Percentiles rank a stretch among this genome's conserved stretches.
Evolutionary conservation across 2,329 filamentous ascomycete genomes (phyloP).

Genomic region (Alternaria novae-zelandiae): DNA sequence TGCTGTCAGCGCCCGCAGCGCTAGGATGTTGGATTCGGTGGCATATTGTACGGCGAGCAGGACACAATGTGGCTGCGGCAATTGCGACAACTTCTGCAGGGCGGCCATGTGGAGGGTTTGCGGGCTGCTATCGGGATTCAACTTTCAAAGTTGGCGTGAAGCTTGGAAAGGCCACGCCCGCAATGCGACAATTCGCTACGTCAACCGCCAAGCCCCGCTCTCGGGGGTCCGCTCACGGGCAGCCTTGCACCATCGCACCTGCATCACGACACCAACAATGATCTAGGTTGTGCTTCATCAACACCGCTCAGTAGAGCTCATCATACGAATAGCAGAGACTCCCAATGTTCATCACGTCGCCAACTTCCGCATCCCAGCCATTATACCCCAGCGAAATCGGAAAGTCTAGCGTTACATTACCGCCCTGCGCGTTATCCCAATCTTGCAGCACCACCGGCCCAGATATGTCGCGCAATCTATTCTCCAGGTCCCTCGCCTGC

Average conservation of each 20-base stretch:
- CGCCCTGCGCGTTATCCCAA: neutral
- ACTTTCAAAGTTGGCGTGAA: neutral
- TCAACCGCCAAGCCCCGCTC: slow-evolving; percentile 24
- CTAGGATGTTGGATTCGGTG: slow-evolving; percentile 67
- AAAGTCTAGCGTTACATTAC: neutral
- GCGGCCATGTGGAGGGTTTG: slow-evolving; percentile 27
- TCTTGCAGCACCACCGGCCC: neutral
- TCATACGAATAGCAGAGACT: neutral
- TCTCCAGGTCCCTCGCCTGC: neutral
- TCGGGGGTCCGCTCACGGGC: slow-evolving; percentile 17
- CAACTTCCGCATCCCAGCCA: neutral
- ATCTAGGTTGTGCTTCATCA: accelerated
- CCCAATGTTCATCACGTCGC: neutral
- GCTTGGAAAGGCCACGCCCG: slow-evolving; percentile 18
- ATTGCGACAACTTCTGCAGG: slow-evolving; percentile 40
- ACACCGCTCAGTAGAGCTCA: neutral
- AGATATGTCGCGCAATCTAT: neutral
- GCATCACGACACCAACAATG: neutral
- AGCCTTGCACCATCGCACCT: neutral
- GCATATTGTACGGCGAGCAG: slow-evolving; percentile 76
- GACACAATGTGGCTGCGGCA: slow-evolving; percentile 72
- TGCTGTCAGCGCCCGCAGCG: slow-evolving; percentile 66
- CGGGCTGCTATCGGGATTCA: neutral
- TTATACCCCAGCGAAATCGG: neutral
- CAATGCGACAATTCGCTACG: slow-evolving; percentile 19